phyloP scores from a whole-genome alignment of 2,329 filamentous ascomycete genomes.

The Neodidymelliopsis sp. region DNA sequence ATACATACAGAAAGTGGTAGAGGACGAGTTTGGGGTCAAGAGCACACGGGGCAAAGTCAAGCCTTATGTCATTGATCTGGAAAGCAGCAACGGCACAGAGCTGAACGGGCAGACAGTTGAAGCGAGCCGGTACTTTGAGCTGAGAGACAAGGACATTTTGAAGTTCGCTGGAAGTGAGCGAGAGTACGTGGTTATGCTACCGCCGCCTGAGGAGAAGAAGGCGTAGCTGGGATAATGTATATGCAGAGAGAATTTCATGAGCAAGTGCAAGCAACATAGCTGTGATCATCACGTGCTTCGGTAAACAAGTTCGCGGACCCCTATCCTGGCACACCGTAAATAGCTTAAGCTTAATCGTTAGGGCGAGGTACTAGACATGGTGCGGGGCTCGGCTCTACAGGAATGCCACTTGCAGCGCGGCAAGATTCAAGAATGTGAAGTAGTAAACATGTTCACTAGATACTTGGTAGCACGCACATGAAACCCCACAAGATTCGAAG shows the following conservation, averaged over 20 bases:
- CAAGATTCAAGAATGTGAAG: not conserved
- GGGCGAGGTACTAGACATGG: slow-evolving; percentile 18
- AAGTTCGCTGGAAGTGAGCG: slow-evolving; percentile 86
- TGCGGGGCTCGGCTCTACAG: slow-evolving; percentile 15
- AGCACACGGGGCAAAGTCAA: slow-evolving; percentile 55
- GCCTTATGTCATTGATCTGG: slow-evolving; percentile 92
- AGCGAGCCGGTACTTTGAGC: slow-evolving; percentile 80
- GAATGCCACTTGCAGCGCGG: slow-evolving; percentile 5
- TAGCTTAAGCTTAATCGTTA: slow-evolving; percentile 26
- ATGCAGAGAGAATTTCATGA: not conserved
- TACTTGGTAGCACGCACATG: not conserved
- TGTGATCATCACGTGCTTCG: not conserved
- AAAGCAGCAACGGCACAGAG: slow-evolving; percentile 88
- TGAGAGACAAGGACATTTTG: slow-evolving; percentile 87
- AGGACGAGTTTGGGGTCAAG: slow-evolving; percentile 75
- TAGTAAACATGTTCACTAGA: not conserved
- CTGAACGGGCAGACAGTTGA: slow-evolving; percentile 80
- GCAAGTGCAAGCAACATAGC: too few relatives aligned
- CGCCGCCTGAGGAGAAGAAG: slow-evolving; percentile 45
- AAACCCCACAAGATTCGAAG: not conserved
- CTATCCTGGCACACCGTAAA: slow-evolving; percentile 6
- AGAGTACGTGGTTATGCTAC: slow-evolving; percentile 95
- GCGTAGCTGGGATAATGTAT: not conserved
- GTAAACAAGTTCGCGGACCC: not conserved
- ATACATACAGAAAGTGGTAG: slow-evolving; percentile 80